phyloP scores from a whole-genome alignment of 331 rosid genomes.

The Quercus phellos region DNA sequence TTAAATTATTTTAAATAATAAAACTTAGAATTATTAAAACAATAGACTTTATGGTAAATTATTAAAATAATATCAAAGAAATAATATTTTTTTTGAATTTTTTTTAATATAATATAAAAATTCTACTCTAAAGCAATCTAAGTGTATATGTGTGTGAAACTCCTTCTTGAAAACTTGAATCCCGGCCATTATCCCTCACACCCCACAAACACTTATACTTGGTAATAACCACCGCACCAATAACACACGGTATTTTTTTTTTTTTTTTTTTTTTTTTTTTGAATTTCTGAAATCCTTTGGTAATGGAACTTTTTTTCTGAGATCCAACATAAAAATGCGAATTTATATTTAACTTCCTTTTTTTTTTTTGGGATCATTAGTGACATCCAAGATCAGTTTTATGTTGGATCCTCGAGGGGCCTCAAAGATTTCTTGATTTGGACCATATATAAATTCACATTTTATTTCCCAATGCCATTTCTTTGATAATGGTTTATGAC shows the following conservation, averaged over 20 bases:
- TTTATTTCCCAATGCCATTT: slow-evolving; percentile 21
- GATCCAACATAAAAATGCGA: too few species aligned
- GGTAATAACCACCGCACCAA: rapidly evolving
- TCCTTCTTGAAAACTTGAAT: rapidly evolving
- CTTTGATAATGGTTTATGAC: slow-evolving; percentile 19
- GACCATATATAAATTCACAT: slow-evolving; percentile 38
- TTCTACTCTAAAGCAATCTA: rapidly evolving
- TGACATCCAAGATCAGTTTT: slow-evolving; percentile 43
- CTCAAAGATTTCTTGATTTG: slow-evolving; percentile 27
- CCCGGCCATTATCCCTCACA: rapidly evolving
- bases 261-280: too few species aligned
- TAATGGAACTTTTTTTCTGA: too few species aligned
- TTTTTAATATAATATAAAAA: too few species aligned
- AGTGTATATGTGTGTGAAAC: too few species aligned
- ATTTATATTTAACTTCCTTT: too few species aligned
- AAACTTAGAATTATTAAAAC: too few species aligned
- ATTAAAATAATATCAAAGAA: too few species aligned
- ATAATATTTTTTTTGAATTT: too few species aligned
- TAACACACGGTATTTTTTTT: rapidly evolving
- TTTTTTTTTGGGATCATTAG: neutral
- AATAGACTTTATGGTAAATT: too few species aligned
- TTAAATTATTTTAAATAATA: too few species aligned
- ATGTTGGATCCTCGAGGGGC: slow-evolving; percentile 61
- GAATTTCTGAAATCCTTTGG: too few species aligned
- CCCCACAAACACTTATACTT: rapidly evolving